Conservation (phyloP, 306 rosid genomes). For the Castanea crenata region DNA sequence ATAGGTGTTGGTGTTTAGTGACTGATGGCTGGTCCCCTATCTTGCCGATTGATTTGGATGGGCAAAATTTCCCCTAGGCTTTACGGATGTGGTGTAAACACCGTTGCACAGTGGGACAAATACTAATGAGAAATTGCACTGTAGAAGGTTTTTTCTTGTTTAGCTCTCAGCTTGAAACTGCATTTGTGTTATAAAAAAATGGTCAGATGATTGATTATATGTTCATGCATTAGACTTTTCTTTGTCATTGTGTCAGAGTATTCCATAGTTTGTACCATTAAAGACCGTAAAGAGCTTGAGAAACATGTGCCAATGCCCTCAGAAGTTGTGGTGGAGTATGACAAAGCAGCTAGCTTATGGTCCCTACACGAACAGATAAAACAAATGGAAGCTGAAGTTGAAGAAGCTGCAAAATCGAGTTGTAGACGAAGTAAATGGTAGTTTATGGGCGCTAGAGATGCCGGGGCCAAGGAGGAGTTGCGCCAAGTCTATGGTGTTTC, state of each 20-base stretch:
- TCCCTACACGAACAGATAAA: conserved; percentile 94
- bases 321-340: conserved; percentile 86
- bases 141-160: no score
- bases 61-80: no score
- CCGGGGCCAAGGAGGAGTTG: conserved; percentile 95
- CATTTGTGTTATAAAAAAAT: neutral
- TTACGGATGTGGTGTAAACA: no score
- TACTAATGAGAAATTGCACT: no score
- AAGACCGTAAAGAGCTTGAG: conserved; percentile 97
- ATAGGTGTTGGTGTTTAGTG: no score
- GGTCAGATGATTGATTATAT: neutral
- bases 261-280: conserved; percentile 90
- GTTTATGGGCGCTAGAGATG: conserved; percentile 99
- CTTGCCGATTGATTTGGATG: no score
- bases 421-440: conserved; percentile 99
- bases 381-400: conserved; percentile 94
- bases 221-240: neutral
- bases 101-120: no score
- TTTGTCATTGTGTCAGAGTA: no score
- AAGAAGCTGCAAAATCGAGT: conserved; percentile 93
- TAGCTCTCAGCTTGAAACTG: no score
- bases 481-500: conserved; percentile 99
- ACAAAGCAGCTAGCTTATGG: conserved; percentile 91
- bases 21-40: no score
- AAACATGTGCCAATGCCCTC: conserved; percentile 98